Evolutionary conservation across 108 stramenopile genomes (phyloP), one percentile per base, ranked within the genome.

Genomic region (Cyclotella kingstonii): DNA sequence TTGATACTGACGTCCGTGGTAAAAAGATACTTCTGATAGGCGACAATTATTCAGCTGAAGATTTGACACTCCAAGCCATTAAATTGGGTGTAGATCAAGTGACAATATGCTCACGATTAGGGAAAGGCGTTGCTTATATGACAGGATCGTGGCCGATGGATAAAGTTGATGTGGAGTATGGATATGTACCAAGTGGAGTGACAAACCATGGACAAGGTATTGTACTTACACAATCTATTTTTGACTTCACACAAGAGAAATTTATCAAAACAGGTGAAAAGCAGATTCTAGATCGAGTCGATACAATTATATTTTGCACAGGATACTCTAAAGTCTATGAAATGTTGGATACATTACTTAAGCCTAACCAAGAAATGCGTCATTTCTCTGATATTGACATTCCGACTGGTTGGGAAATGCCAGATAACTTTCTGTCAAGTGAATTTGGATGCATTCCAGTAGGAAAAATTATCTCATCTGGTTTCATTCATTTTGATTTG

Each of bases 41-140:
- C 1, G 80, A 78, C 19, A 38, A 46, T 15, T 80, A 64, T 35
- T 83, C 82, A 10, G 82, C 85, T 0, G 85, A 86, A 66, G 85
- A 86, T 71, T 31, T 86, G 31, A 70, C 82, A 0, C 47, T 81
- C 17, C 53, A 58, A 45, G 66, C 58, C 15, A 45, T 81, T 50
- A 86, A 83, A 52, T 42, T 71, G 29, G 85, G 82, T 11, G 82
- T 45, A 0, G 30, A 72, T 5, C 33, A 54, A 1, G 54, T 86
- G 0, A 47, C 68, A 27, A 60, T 81, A 25, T 39, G 35, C 10
- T 48, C 65, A 10, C 56, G 85, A 10, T 21, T n/a, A 2, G 62
- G 7, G 10, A 63, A 68, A 18, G 48, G 36, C 11, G 48, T 40
- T 2, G 62, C 63, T 3, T 43, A 52, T n/a, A 57, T 63, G 38